Base-by-base conservation (phyloP, 73 alveolate genomes). In the Uronychia setigera region DNA sequence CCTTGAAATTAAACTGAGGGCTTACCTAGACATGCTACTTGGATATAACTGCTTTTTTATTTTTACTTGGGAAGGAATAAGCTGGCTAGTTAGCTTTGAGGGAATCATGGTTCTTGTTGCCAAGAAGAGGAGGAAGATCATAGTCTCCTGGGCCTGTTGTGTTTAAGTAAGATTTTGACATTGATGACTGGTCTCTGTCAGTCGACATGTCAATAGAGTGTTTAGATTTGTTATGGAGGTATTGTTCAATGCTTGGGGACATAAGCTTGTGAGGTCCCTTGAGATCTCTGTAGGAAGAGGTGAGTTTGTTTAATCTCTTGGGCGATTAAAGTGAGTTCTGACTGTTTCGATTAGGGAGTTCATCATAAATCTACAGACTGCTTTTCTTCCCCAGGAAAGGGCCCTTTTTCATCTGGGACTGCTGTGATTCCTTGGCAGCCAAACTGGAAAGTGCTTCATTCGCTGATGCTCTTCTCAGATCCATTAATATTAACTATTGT, bases 121-220 rank as follows among this genome's bases (percentile, higher is more conserved):
- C 79, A 5, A 67, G 14, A 14, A 13, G 1, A 5, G 79, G 79
- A 26, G 30, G 79, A 13, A 26, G 1, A 5, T 67, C 34, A 26
- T 67, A 67, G 79, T 67, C 79, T 26, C 32, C 79, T 13, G 79
- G 79, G 34, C 79, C 79, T 67, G 79, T 26, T 67, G 79, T 25
- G 79, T 67, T 67, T 5, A 67, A 67, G 32, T 67, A 67, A 67
- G 79, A 46, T 46, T 46, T 46, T 46, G 5, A 19, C 67, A 46
- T 11, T 5, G 67, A 46, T 11, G 67, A 46, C 67, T 46, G 67
- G n/a, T 46, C 67, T 19, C 67, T 46, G 5, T 46, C 67, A 5
- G 5, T 5, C n/a, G 67, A 46, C 67, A 19, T 11, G 19, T 46
- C 19, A 19, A 11, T 46, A 11, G 67, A 46, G 67, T 19, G n/a